These are phyloP conservation scores for Toxicodendron radicans DNA, from an alignment of 345 rosid species.

Conservation along the genomic window DNA sequence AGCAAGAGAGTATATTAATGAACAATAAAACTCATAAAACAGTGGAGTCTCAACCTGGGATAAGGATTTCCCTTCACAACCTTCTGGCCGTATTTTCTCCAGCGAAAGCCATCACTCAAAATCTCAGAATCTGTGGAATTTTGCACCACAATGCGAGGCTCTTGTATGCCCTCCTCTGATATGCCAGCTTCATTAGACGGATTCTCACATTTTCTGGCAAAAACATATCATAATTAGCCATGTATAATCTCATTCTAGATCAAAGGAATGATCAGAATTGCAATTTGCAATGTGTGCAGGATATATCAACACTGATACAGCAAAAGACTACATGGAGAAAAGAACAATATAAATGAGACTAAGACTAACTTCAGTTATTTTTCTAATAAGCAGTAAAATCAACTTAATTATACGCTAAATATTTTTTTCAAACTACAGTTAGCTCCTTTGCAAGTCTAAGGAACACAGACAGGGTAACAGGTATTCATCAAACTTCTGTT, in stretches of 20 bases:
- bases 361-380: background rate
- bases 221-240: constrained; percentile 6
- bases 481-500: background rate
- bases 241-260: background rate
- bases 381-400: background rate
- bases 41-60: constrained; percentile 59
- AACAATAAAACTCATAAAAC: background rate
- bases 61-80: constrained; percentile 93
- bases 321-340: background rate
- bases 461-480: background rate
- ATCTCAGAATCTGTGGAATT: constrained; percentile 70
- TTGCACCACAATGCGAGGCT: constrained; percentile 39
- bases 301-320: background rate
- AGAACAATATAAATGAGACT: background rate
- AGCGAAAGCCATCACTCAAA: constrained; percentile 86
- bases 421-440: background rate
- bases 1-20: background rate
- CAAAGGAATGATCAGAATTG: background rate
- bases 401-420: background rate
- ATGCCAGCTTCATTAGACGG: constrained; percentile 52
- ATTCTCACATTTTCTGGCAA: constrained; percentile 57
- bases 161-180: constrained; percentile 40
- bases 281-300: background rate
- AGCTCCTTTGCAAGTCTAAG: background rate
- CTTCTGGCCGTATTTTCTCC: constrained; percentile 99